Evolutionary conservation across 1,284 basidiomycete genomes (phyloP).

Genomic region (Irpex sp.): DNA sequence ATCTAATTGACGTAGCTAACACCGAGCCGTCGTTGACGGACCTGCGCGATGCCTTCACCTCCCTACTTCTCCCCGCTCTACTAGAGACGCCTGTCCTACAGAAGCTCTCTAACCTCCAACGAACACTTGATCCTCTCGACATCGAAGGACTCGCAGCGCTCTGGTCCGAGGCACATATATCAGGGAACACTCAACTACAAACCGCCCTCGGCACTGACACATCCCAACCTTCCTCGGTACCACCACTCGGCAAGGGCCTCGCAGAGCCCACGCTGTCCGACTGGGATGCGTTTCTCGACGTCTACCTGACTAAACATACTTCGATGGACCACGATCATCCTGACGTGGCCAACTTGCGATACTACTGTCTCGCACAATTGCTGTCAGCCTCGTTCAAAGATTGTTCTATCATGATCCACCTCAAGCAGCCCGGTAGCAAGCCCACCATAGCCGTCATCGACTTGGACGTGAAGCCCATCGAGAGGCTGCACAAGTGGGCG

Average conservation of each 20-base stretch:
- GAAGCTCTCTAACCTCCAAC: conserved; percentile 63
- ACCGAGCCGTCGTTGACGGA: conserved; percentile 1
- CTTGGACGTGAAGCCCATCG: conserved; percentile 78
- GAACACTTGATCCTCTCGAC: conserved; percentile 78
- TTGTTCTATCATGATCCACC: conserved; percentile 80
- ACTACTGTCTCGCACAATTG: conserved; percentile 71
- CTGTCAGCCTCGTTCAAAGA: conserved; percentile 96
- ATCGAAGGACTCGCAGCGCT: conserved; percentile 72
- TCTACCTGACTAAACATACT: conserved; percentile 40
- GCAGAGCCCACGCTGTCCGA: conserved; percentile 23
- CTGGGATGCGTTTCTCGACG: conserved; percentile 30
- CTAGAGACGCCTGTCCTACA: conserved; percentile 52
- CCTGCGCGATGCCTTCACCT: conserved; percentile 34
- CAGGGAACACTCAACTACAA: background rate
- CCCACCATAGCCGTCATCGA: conserved; percentile 71
- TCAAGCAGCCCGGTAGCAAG: conserved; percentile 20
- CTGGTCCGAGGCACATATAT: conserved; percentile 31
- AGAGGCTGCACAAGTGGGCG: conserved; percentile 68
- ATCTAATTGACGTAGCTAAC: conserved; percentile 3
- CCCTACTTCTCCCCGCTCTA: conserved; percentile 49
- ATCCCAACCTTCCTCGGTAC: background rate
- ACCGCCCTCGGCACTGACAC: conserved; percentile 2
- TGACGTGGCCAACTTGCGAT: conserved; percentile 42
- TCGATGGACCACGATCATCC: conserved; percentile 35
- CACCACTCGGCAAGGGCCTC: conserved; percentile 16